Conservation (phyloP, 2,329 filamentous ascomycete genomes). For the Elsinoe necatrix region DNA sequence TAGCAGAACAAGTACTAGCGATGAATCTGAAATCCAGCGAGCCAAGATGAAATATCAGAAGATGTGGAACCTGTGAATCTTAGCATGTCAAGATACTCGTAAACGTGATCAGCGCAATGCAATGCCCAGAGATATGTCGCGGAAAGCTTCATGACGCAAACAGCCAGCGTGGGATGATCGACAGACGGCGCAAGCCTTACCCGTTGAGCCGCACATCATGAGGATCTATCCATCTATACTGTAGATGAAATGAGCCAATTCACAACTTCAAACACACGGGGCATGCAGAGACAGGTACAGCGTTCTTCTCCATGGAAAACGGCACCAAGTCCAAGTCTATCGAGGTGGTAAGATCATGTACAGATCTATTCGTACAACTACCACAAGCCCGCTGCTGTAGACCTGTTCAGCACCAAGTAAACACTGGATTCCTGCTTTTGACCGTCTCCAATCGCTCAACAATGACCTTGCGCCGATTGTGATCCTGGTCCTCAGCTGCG, state of each 20-base stretch:
- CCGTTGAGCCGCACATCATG: slow-evolving; percentile 11
- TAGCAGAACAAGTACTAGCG: too few relatives aligned
- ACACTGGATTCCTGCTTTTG: slow-evolving; percentile 90
- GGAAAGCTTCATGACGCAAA: slow-evolving; percentile 4
- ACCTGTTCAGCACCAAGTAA: slow-evolving; percentile 77
- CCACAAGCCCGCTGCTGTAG: neutral
- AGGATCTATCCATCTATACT: too few relatives aligned
- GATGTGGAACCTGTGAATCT: too few relatives aligned
- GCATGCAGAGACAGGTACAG: too few relatives aligned
- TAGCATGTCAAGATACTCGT: too few relatives aligned
- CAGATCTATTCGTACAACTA: slow-evolving; percentile 14
- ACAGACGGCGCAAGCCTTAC: neutral
- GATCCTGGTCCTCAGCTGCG: slow-evolving; percentile 88
- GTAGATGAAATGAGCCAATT: too few relatives aligned
- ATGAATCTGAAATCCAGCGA: too few relatives aligned
- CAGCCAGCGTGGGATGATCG: neutral
- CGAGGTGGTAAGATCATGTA: neutral
- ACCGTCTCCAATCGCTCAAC: slow-evolving; percentile 93
- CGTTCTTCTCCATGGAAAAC: too few relatives aligned
- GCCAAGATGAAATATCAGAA: too few relatives aligned
- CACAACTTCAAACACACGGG: too few relatives aligned
- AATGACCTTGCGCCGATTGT: slow-evolving; percentile 85
- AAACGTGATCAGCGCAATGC: too few relatives aligned
- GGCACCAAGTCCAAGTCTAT: too few relatives aligned
- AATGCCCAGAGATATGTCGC: neutral